phyloP scores from a whole-genome alignment of 768 basidiomycete species.

The Suillus subluteus region DNA sequence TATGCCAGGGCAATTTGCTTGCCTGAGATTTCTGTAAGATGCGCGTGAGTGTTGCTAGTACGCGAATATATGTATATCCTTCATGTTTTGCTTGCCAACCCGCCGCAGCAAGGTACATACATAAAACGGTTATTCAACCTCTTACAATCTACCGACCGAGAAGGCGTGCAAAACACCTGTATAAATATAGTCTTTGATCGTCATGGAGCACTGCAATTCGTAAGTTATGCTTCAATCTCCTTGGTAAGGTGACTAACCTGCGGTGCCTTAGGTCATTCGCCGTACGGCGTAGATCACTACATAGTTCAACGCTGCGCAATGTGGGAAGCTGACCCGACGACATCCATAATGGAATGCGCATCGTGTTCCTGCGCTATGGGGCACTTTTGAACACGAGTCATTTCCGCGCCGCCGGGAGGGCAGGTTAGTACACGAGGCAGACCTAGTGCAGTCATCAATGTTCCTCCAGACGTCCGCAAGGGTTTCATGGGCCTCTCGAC shows the following conservation, averaged over 20 bases:
- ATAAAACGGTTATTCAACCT: slow-evolving; percentile 26
- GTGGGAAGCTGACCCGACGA: slow-evolving; percentile 26
- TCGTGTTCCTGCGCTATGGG: slow-evolving; percentile 20
- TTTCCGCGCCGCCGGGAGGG: slow-evolving; percentile 35
- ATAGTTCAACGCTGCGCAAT: slow-evolving; percentile 28
- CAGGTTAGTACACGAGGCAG: slow-evolving; percentile 24
- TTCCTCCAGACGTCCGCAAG: slow-evolving; percentile 36
- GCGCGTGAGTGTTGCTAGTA: slow-evolving; percentile 16
- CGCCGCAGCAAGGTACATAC: slow-evolving; percentile 29
- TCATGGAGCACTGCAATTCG: slow-evolving; percentile 24
- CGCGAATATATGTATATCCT: slow-evolving; percentile 23
- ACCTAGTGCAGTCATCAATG: slow-evolving; percentile 31
- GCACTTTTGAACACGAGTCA: slow-evolving; percentile 32
- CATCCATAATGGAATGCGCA: slow-evolving; percentile 25
- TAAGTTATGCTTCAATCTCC: slow-evolving; percentile 20
- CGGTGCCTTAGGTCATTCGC: slow-evolving; percentile 17
- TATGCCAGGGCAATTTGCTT: slow-evolving; percentile 24
- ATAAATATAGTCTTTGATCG: slow-evolving; percentile 20
- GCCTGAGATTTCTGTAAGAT: slow-evolving; percentile 34
- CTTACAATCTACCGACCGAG: slow-evolving; percentile 24
- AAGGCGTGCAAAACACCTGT: slow-evolving; percentile 17
- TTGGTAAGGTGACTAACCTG: slow-evolving; percentile 28
- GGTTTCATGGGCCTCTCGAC: slow-evolving; percentile 41
- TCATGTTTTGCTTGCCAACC: slow-evolving; percentile 27
- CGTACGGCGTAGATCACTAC: slow-evolving; percentile 13